Conservation (phyloP, 306 rosid species). For the Alnus rubra region DNA sequence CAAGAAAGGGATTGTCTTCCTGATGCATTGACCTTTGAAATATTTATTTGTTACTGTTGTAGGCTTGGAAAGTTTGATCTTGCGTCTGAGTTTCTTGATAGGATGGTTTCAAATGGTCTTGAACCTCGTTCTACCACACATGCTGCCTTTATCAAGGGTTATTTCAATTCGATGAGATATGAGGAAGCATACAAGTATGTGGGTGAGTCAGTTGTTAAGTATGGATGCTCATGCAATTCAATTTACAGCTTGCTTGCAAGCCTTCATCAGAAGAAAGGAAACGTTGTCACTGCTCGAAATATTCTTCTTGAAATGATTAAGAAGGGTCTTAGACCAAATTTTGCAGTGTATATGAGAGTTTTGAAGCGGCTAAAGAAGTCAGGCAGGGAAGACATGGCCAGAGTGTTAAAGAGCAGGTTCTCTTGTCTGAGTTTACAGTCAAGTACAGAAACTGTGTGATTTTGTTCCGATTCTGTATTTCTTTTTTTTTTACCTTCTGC, state of each 20-base stretch:
- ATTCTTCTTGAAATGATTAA: conserved; percentile 65
- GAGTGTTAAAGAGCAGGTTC: conserved; percentile 47
- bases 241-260: conserved; percentile 66
- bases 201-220: conserved; percentile 39
- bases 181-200: conserved; percentile 63
- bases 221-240: conserved; percentile 40
- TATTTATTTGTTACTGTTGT: conserved; percentile 47
- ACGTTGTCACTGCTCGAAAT: conserved; percentile 40
- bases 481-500: background rate
- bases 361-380: conserved; percentile 39
- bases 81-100: conserved; percentile 51
- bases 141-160: conserved; percentile 62
- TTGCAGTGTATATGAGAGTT: conserved; percentile 42
- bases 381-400: conserved; percentile 45
- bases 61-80: conserved; percentile 39
- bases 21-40: conserved; percentile 49
- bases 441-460: conserved; percentile 20
- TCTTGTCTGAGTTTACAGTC: conserved; percentile 31
- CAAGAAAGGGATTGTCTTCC: conserved; percentile 40
- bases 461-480: background rate
- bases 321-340: conserved; percentile 64
- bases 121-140: conserved; percentile 62
- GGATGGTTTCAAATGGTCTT: conserved; percentile 50
- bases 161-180: conserved; percentile 44
- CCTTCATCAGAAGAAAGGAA: conserved; percentile 60